Evolutionary conservation across 352 stramenopile species (phyloP).

Genomic region (Globisporangium splendens): DNA sequence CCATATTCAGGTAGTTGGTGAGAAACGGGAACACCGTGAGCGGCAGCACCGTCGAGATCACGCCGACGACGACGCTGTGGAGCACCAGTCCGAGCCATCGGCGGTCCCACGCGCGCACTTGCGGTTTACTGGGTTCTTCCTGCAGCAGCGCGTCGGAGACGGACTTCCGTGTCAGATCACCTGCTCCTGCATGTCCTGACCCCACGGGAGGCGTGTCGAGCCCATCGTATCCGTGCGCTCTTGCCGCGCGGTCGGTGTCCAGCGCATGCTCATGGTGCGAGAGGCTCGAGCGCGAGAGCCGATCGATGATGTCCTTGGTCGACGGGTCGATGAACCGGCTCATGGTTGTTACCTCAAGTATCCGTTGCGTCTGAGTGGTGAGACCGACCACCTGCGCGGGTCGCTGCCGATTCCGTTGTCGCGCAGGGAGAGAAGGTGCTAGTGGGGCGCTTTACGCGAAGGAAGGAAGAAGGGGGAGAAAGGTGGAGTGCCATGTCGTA

Average conservation of each 20-base stretch:
- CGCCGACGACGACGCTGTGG: conserved; percentile 44
- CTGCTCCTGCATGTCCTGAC: not conserved
- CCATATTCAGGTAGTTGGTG: conserved; percentile 64
- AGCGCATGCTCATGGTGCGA: conserved; percentile 10
- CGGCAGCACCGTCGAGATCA: conserved; percentile 52
- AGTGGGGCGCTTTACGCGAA: no score
- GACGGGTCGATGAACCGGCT: conserved; percentile 21
- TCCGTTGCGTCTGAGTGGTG: no score
- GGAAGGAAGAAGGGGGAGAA: no score
- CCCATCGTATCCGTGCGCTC: conserved; percentile 2
- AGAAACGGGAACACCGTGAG: conserved; percentile 62
- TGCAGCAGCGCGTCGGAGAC: conserved; percentile 6
- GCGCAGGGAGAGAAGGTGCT: no score
- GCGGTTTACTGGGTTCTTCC: not conserved
- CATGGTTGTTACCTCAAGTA: conserved; percentile 15
- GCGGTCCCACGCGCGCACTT: conserved; percentile 26
- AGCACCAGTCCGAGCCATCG: conserved; percentile 47
- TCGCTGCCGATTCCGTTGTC: no score
- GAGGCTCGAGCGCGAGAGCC: conserved; percentile 26
- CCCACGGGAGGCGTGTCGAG: conserved; percentile 2
- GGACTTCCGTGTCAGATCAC: not conserved
- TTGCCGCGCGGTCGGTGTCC: not conserved
- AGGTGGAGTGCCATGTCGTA: no score
- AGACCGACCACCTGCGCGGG: not conserved
- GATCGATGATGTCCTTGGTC: conserved; percentile 31